Percentiles rank a stretch among this genome's conserved stretches.
phyloP scores from a whole-genome alignment of 2,329 filamentous ascomycete species.

The Fusarium subglutinans region DNA sequence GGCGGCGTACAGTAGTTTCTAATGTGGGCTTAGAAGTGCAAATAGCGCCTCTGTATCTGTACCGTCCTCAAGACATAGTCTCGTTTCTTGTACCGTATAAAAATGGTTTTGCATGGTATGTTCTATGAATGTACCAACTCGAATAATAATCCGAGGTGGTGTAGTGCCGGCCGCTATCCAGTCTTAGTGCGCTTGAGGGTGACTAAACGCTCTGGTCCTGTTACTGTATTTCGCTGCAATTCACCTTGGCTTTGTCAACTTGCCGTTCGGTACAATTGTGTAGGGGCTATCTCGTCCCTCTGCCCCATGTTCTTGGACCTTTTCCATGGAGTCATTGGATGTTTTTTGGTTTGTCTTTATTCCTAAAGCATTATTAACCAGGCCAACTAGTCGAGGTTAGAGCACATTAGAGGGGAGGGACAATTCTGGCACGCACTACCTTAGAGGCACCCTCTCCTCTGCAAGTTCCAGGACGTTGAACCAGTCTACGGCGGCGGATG shows the following conservation, averaged over 20 bases:
- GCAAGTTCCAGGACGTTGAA: slow-evolving; percentile 31
- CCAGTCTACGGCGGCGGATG: slow-evolving; percentile 9
- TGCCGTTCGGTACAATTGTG: background rate
- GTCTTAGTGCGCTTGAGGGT: slow-evolving; percentile 17
- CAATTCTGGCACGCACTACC: slow-evolving; percentile 13
- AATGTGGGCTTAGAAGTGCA: slow-evolving; percentile 6
- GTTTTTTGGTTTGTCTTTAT: background rate
- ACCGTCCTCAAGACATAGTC: background rate
- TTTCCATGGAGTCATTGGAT: slow-evolving; percentile 10
- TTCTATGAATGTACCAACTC: slow-evolving; percentile 9
- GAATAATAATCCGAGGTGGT: slow-evolving; percentile 29
- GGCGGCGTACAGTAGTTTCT: slow-evolving; percentile 28
- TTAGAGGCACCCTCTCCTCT: slow-evolving; percentile 30
- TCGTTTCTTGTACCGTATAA: background rate
- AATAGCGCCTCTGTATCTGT: background rate
- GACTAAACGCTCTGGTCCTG: slow-evolving; percentile 12
- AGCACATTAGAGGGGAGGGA: slow-evolving; percentile 10
- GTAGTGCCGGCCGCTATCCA: slow-evolving; percentile 22
- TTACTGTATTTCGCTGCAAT: slow-evolving; percentile 1
- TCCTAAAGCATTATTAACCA: slow-evolving; percentile 7
- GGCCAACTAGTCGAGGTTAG: slow-evolving; percentile 2
- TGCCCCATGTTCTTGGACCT: slow-evolving; percentile 12
- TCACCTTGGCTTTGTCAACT: background rate
- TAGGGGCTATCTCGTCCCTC: background rate
- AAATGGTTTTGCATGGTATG: slow-evolving; percentile 6